phyloP scores from a whole-genome alignment of 2,329 filamentous ascomycete species.

The Trichoderma sp. region DNA sequence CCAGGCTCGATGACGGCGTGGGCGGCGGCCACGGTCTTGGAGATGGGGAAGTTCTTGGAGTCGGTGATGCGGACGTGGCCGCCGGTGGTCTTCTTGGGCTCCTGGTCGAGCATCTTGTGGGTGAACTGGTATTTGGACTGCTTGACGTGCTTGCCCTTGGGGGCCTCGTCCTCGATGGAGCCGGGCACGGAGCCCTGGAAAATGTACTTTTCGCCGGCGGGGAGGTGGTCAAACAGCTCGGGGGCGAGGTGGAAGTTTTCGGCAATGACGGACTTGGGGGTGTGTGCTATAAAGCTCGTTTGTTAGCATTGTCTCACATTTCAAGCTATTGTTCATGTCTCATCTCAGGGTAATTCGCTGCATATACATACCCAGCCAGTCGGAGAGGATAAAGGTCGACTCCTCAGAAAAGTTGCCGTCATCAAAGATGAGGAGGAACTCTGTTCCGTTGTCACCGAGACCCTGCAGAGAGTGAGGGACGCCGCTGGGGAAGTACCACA shows the following conservation, averaged over 20 bases:
- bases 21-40: slow-evolving; percentile 72
- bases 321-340: background rate
- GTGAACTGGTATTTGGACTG: slow-evolving; percentile 71
- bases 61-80: slow-evolving; percentile 76
- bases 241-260: slow-evolving; percentile 77
- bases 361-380: slow-evolving; percentile 65
- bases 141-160: slow-evolving; percentile 63
- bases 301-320: background rate
- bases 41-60: slow-evolving; percentile 75
- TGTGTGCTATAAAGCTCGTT: slow-evolving; percentile 58
- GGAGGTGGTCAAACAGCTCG: slow-evolving; percentile 70
- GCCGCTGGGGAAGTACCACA: slow-evolving; percentile 82
- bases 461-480: slow-evolving; percentile 79
- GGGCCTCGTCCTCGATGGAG: slow-evolving; percentile 67
- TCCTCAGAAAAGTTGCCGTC: slow-evolving; percentile 59
- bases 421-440: slow-evolving; percentile 55
- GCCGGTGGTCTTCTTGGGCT: slow-evolving; percentile 67
- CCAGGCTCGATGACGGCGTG: slow-evolving; percentile 72
- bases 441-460: slow-evolving; percentile 63
- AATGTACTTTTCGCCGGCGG: slow-evolving; percentile 73
- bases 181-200: slow-evolving; percentile 70
- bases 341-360: background rate
- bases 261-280: slow-evolving; percentile 69
- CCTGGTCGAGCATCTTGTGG: slow-evolving; percentile 71
- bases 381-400: slow-evolving; percentile 73